phyloP scores from a whole-genome alignment of 73 alveolate genomes.

The Tetrahymena thermophila region DNA sequence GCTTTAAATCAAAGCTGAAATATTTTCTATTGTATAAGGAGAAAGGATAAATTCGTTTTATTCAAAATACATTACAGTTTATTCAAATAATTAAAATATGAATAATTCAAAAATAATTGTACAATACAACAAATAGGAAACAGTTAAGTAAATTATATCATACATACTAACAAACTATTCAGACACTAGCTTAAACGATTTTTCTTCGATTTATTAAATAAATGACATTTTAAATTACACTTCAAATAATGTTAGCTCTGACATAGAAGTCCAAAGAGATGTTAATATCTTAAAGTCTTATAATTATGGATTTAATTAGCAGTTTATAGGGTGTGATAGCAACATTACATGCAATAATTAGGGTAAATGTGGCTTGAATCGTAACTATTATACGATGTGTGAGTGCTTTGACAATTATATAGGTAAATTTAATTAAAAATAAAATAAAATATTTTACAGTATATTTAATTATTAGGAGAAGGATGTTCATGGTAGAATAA shows the following conservation, averaged over 20 bases:
- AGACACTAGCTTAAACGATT: not conserved
- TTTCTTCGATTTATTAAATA: not conserved
- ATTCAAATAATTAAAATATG: not conserved
- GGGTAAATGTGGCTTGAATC: not conserved
- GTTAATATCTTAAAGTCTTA: not conserved
- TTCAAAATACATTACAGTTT: not conserved
- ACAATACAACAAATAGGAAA: not conserved
- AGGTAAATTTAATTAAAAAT: not conserved
- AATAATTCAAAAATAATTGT: not conserved
- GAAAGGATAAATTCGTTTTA: not conserved
- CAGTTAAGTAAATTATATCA: not conserved
- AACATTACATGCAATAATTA: not conserved
- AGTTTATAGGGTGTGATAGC: not conserved
- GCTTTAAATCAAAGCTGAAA: not conserved
- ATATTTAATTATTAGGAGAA: not conserved
- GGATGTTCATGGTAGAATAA: not conserved
- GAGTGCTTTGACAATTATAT: not conserved
- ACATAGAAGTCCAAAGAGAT: not conserved
- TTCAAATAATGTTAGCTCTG: not conserved
- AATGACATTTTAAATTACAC: not conserved
- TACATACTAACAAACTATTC: not conserved
- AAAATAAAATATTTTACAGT: not conserved
- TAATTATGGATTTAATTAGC: not conserved
- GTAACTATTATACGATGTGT: not conserved
- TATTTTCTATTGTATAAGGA: not conserved